These are phyloP conservation scores for Curvularia verruculosa DNA, from an alignment of 2,329 filamentous ascomycete species.

Conservation along the genomic window DNA sequence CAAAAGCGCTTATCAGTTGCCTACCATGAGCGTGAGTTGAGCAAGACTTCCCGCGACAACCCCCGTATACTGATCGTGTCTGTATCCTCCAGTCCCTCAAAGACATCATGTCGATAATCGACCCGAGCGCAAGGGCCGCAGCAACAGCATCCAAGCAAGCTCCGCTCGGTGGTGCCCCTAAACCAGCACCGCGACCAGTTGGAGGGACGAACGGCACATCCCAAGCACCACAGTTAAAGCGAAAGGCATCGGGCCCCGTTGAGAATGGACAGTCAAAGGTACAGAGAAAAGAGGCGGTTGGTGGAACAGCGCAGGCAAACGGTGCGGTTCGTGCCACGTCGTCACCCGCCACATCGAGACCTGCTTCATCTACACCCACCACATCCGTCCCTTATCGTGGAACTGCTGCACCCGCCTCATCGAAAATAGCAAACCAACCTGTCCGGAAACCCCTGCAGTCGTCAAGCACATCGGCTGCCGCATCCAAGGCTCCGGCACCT, in stretches of 20 bases:
- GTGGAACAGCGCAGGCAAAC: conserved; percentile 33
- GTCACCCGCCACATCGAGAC: conserved; percentile 31
- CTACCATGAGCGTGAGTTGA: conserved; percentile 49
- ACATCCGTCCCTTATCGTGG: conserved; percentile 47
- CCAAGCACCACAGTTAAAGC: conserved; percentile 48
- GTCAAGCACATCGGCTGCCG: conserved; percentile 20
- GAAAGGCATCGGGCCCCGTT: conserved; percentile 48
- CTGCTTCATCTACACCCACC: conserved; percentile 27
- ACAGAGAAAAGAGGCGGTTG: conserved; percentile 41
- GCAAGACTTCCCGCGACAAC: conserved; percentile 18
- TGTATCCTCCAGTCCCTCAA: conserved; percentile 35
- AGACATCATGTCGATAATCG: conserved; percentile 48
- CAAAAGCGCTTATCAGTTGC: conserved; percentile 36
- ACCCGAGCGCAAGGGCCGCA: conserved; percentile 36
- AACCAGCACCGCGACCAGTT: conserved; percentile 38
- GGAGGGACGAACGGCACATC: conserved; percentile 36
- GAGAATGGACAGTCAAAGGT: conserved; percentile 41
- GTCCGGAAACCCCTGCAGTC: conserved; percentile 34
- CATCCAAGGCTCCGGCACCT: conserved; percentile 30
- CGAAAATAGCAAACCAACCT: conserved; percentile 28
- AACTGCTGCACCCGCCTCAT: conserved; percentile 41
- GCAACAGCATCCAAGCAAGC: conserved; percentile 31
- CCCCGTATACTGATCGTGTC: conserved; percentile 20
- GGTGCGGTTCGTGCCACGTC: conserved; percentile 34
- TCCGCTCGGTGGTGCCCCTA: conserved; percentile 39